These are phyloP conservation scores for Phragmites australis DNA, from an alignment of 176 grass and related monocot species.

Conservation along the genomic window DNA sequence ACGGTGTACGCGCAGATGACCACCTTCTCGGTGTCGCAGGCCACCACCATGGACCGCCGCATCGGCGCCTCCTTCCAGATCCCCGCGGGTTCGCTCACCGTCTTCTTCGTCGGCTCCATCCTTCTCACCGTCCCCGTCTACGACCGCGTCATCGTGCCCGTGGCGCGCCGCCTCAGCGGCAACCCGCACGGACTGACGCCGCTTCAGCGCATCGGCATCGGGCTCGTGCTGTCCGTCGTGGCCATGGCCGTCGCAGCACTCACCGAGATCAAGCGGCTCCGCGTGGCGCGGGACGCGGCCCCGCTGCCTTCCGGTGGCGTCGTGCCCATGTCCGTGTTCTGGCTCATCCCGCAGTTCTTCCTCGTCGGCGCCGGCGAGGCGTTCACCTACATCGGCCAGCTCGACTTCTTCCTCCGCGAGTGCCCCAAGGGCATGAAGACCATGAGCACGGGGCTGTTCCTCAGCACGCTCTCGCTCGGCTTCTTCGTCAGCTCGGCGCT, in stretches of 20 bases:
- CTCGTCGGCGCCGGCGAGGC: slow-evolving; percentile 78
- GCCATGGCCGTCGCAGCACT: slow-evolving; percentile 74
- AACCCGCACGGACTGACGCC: slow-evolving; percentile 85
- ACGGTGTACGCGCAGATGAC: slow-evolving; percentile 96
- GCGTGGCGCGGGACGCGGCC: slow-evolving; percentile 6
- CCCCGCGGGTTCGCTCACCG: slow-evolving; percentile 76
- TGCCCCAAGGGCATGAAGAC: slow-evolving; percentile 99
- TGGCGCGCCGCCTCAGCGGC: slow-evolving; percentile 45
- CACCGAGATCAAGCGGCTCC: slow-evolving; percentile 60
- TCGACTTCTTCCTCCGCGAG: slow-evolving; percentile 95
- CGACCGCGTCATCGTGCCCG: slow-evolving; percentile 64
- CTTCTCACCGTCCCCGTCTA: slow-evolving; percentile 86
- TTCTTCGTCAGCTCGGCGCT: slow-evolving; percentile 91
- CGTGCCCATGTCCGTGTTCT: slow-evolving; percentile 67
- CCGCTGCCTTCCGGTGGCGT: background rate
- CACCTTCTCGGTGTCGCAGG: slow-evolving; percentile 93
- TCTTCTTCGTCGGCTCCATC: slow-evolving; percentile 94
- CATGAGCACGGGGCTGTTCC: slow-evolving; percentile 94
- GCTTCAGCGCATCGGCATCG: slow-evolving; percentile 80
- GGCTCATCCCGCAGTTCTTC: slow-evolving; percentile 88
- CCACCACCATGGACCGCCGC: slow-evolving; percentile 85
- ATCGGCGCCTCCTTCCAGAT: slow-evolving; percentile 67
- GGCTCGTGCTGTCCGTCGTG: slow-evolving; percentile 60
- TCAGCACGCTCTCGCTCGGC: slow-evolving; percentile 83
- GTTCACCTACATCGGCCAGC: slow-evolving; percentile 95